Conservation (phyloP, 805 yeast genomes). For the Saturnispora serradocipensis region DNA sequence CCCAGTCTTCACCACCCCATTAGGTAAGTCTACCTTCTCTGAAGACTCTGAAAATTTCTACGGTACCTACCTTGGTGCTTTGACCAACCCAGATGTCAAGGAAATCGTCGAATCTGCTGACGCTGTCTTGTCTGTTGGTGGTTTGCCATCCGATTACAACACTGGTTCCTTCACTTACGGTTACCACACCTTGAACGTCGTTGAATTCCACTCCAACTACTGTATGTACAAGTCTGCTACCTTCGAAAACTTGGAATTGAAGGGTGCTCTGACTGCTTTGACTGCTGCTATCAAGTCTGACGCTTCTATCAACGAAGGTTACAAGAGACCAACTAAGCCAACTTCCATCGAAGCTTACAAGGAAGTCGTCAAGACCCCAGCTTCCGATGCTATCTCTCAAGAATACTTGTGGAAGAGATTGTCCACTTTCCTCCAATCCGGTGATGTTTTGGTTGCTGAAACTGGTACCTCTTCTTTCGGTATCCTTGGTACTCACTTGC, state of each 20-base stretch:
- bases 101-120: slow-evolving; percentile 67
- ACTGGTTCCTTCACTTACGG: slow-evolving; percentile 80
- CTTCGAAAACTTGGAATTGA: slow-evolving; percentile 68
- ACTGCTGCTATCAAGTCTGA: slow-evolving; percentile 28
- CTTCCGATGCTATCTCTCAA: slow-evolving; percentile 40
- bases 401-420: slow-evolving; percentile 63
- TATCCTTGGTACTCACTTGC: slow-evolving; percentile 57
- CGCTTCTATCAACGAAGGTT: slow-evolving; percentile 24
- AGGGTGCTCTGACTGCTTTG: slow-evolving; percentile 39
- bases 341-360: slow-evolving; percentile 28
- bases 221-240: slow-evolving; percentile 61
- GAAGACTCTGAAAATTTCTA: slow-evolving; percentile 68
- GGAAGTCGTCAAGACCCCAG: slow-evolving; percentile 36
- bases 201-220: slow-evolving; percentile 73
- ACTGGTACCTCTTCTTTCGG: slow-evolving; percentile 75
- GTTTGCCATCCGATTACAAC: slow-evolving; percentile 78
- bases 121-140: slow-evolving; percentile 71
- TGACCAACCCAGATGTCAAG: slow-evolving; percentile 64
- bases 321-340: slow-evolving; percentile 50
- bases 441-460: slow-evolving; percentile 61
- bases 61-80: slow-evolving; percentile 81
- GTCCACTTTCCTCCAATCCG: slow-evolving; percentile 53
- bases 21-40: slow-evolving; percentile 78
- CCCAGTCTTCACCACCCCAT: slow-evolving; percentile 81
- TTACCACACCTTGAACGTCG: slow-evolving; percentile 63